Evolutionary conservation across 176 grass and related monocot genomes (phyloP).

Genomic region (Aechmea fasciata): DNA sequence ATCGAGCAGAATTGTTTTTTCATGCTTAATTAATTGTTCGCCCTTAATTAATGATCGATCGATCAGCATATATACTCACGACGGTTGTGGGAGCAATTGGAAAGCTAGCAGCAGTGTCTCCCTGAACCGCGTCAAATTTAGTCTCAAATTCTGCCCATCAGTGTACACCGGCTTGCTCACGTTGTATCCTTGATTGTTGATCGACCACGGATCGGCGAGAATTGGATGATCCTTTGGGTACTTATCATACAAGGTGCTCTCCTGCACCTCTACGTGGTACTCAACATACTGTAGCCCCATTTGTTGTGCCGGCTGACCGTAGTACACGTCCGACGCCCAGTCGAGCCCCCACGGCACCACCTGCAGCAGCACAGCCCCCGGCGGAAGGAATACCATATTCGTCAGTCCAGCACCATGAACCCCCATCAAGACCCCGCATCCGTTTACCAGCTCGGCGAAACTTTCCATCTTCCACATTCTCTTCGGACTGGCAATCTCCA

Average conservation of each 20-base stretch:
- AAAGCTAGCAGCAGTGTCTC: constrained; percentile 44
- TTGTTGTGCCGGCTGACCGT: constrained; percentile 72
- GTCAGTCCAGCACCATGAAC: constrained; percentile 89
- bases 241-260: constrained; percentile 69
- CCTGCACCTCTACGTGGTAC: constrained; percentile 67
- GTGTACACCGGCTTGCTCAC: constrained; percentile 99
- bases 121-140: constrained; percentile 62
- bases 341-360: constrained; percentile 86
- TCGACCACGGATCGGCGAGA: constrained; percentile 43
- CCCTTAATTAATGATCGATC: no score
- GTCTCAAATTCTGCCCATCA: constrained; percentile 85
- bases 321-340: constrained; percentile 85
- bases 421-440: constrained; percentile 71
- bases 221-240: constrained; percentile 67
- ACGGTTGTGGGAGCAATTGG: no score
- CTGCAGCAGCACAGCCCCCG: constrained; percentile 62
- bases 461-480: constrained; percentile 33
- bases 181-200: constrained; percentile 75
- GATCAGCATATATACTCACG: no score
- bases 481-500: constrained; percentile 73
- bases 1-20: no score
- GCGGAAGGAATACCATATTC: constrained; percentile 87
- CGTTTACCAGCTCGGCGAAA: constrained; percentile 54
- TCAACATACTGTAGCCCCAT: constrained; percentile 70
- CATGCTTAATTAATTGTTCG: no score